Evolutionary conservation across 345 rosid genomes (phyloP).

Genomic region (Linum trigynum): DNA sequence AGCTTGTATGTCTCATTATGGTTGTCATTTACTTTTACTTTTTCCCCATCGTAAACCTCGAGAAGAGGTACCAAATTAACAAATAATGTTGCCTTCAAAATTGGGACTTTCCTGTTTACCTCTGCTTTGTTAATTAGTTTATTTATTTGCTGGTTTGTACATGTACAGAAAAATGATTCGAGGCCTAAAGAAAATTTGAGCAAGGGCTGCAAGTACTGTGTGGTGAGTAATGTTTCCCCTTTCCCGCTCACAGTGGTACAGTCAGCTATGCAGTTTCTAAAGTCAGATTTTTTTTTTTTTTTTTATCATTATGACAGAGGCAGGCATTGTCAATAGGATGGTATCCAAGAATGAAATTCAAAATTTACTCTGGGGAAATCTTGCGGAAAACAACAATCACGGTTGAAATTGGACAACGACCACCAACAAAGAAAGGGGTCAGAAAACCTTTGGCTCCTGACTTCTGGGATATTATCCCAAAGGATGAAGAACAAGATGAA

Average conservation of each 20-base stretch:
- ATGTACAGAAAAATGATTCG: constrained; percentile 25
- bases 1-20: too few relatives aligned
- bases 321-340: constrained; percentile 34
- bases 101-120: too few relatives aligned
- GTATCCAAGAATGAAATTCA: constrained; percentile 78
- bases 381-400: constrained; percentile 47
- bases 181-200: constrained; percentile 24
- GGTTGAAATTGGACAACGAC: constrained; percentile 46
- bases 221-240: constrained; percentile 36
- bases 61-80: too few relatives aligned
- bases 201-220: constrained; percentile 69
- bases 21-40: too few relatives aligned
- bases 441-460: constrained; percentile 49
- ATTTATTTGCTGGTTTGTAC: background rate
- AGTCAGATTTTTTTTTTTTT: constrained; percentile 3
- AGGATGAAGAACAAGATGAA: constrained; percentile 49
- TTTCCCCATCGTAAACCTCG: too few relatives aligned
- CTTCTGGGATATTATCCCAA: constrained; percentile 67
- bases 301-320: constrained; percentile 3
- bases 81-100: too few relatives aligned
- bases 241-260: constrained; percentile 8
- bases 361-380: constrained; percentile 49
- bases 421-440: constrained; percentile 21
- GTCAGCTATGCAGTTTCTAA: background rate
- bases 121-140: background rate